Evolutionary conservation across 306 rosid species (phyloP).

Genomic region (Cercis canadensis): DNA sequence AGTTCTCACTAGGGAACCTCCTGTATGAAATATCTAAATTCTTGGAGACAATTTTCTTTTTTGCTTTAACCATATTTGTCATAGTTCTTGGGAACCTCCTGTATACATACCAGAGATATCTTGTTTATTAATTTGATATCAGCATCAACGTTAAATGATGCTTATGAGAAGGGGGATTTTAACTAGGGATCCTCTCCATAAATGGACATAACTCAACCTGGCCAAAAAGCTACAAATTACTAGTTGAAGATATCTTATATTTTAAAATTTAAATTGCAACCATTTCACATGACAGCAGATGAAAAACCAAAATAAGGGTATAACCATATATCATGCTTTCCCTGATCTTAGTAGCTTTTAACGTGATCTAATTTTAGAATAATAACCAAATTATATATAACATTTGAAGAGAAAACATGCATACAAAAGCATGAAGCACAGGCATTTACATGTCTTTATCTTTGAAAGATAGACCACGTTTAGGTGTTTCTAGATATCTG

Average conservation of each 20-base stretch:
- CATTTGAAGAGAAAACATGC: neutral
- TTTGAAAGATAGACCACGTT: slow-evolving; percentile 2
- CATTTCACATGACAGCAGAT: neutral
- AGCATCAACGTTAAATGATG: neutral
- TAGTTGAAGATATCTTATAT: neutral
- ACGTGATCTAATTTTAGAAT: neutral
- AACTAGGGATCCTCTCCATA: neutral
- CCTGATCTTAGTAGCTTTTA: neutral
- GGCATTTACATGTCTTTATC: slow-evolving; percentile 1
- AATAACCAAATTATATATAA: neutral
- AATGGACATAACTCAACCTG: neutral
- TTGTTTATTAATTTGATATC: neutral
- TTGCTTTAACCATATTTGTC: neutral
- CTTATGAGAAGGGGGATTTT: too few relatives aligned
- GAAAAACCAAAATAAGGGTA: neutral
- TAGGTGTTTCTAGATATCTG: too few relatives aligned
- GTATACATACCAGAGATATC: neutral
- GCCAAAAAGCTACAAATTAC: neutral
- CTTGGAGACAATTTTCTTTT: neutral
- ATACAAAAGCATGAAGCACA: neutral
- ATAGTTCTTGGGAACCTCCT: neutral
- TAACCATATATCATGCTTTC: slow-evolving; percentile 1
- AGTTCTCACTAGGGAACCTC: too few relatives aligned
- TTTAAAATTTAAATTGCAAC: neutral
- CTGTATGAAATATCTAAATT: neutral